Base-by-base conservation (phyloP, 805 yeast species). In the Brettanomyces nanus region DNA sequence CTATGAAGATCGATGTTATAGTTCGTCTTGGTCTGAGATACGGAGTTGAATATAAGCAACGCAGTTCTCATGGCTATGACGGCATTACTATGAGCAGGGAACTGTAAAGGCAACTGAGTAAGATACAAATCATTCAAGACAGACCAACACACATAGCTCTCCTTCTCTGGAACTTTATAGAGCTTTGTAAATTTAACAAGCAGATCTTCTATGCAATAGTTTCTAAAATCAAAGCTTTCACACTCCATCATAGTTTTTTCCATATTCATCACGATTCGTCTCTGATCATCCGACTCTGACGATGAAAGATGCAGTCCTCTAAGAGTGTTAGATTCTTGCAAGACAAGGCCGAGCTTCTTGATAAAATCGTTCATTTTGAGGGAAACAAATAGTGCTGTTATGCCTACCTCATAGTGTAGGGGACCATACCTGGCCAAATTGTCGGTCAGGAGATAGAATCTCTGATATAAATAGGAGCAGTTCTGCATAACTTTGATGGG, bases 281-380 rank as follows among this genome's bases (percentile, higher is more conserved):
- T 67, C 46, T 77, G 78, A 20, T 61, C 65, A 19, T 82, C 90
- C 6, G 71, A 36, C n/a, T 56, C 61, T 6, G 23, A 31, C 3
- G 42, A 37, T 6, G 48, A 31, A 17, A 48, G 21, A 19, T 45
- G 47, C 65, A 53, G n/a, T 59, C 38, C 43, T 54, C 63, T 41
- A n/a, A 55, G 31, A 11, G 42, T 44, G 50, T 69, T 65, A 25
- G 72, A 72, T 13, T 69, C 74, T 3, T 59, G 55, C 32, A 80
- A 69, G 10, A 86, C 68, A 32, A 82, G 85, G 37, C 75, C 66
- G 13, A 81, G 56, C 47, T 82, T 82, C 54, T 85, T 86, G 30
- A 86, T 79, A 30, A 87, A 84, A 52, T 87, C 96, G 51, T 85
- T 94, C 45, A 78, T 76, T 56, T 87, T 85, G 31, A 80, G 65